Base-by-base conservation (phyloP, 768 basidiomycete genomes). In the Macrolepiota dolichaula region DNA sequence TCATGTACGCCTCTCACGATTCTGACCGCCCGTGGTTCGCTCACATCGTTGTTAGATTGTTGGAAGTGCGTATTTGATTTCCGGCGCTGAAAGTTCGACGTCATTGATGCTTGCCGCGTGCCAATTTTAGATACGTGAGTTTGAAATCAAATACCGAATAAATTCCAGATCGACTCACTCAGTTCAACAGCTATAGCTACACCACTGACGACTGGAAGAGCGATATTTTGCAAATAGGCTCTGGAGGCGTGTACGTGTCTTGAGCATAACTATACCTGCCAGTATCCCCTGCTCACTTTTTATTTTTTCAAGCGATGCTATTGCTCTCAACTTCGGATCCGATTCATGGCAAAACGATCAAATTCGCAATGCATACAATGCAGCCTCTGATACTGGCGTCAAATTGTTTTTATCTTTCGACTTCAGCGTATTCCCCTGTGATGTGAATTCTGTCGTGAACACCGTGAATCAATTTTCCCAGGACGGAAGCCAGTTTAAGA, bases 321-420 rank as follows among this genome's bases (percentile, higher is more conserved):
- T 88, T 56, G 86, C 86, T 0, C 72, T 88, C 29, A 89, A 89
- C 71, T 74, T 87, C 47, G 87, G 88, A 40, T 72, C 73, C 3
- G 79, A 82, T 60, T 63, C 70, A 9, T 88, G 85, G 82, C 80
- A 85, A 63, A 72, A 71, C 19, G 66, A 57, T 5, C 82, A 82
- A 55, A 70, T 85, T 9, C 72, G 68, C 9, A 76, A 76, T 19
- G 86, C 87, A 56, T 84, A 80, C 62, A 76, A 70, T 66, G 84
- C 84, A 5, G 83, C 85, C 6, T 62, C 77, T 22, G 72, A 69
- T 12, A 71, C 72, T 53, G 66, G 66, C 54, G 77, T 85, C 71
- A 84, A 88, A 68, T 68, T 87, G 42, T 85, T 85, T 70, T 67
- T 84, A 50, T 84, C 82, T 1, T 81, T 85, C 67, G 85, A 86